A percentile compares a stretch with the other conserved stretches of the same genome.
phyloP scores from a whole-genome alignment of 2,329 filamentous ascomycete species.

The Trichoderma sp. region DNA sequence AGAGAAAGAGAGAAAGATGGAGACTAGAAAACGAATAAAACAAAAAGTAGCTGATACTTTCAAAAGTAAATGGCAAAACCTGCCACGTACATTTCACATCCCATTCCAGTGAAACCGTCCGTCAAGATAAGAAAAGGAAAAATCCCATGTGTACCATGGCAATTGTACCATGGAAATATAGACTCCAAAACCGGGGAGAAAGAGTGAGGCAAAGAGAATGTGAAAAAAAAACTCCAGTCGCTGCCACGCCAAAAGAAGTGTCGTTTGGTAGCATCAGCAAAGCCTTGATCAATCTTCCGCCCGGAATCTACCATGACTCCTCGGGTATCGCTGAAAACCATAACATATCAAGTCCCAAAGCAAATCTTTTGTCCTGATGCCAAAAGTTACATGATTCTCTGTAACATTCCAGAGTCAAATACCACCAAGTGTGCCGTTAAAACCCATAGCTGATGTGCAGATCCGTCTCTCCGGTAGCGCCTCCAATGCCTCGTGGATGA shows the following conservation, averaged over 20 bases:
- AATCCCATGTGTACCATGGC: background rate
- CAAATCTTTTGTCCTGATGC: constrained; percentile 34
- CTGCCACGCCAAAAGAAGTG: background rate
- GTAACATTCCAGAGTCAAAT: constrained; percentile 30
- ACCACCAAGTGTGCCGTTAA: constrained; percentile 27
- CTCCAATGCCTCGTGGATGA: constrained; percentile 23
- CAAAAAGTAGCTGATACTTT: constrained; percentile 3
- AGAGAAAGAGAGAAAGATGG: background rate
- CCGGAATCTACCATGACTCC: constrained; percentile 30
- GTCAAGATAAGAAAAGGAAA: background rate
- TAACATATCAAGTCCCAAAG: constrained; percentile 35
- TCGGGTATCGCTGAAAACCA: constrained; percentile 40
- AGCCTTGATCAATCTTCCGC: constrained; percentile 2
- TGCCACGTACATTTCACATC: constrained; percentile 17
- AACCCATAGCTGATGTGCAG: constrained; percentile 26
- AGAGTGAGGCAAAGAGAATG: background rate
- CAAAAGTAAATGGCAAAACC: constrained; percentile 6
- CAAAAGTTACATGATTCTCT: constrained; percentile 30
- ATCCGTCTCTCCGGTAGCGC: constrained; percentile 23
- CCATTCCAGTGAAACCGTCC: background rate
- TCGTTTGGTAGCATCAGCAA: constrained; percentile 10
- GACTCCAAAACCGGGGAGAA: background rate
- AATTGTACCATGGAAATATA: background rate
- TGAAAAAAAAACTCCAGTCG: background rate
- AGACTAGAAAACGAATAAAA: background rate